These are phyloP conservation scores for Scopulariopsis brevicaulis DNA, from an alignment of 2,329 filamentous ascomycete species.

Conservation along the genomic window DNA sequence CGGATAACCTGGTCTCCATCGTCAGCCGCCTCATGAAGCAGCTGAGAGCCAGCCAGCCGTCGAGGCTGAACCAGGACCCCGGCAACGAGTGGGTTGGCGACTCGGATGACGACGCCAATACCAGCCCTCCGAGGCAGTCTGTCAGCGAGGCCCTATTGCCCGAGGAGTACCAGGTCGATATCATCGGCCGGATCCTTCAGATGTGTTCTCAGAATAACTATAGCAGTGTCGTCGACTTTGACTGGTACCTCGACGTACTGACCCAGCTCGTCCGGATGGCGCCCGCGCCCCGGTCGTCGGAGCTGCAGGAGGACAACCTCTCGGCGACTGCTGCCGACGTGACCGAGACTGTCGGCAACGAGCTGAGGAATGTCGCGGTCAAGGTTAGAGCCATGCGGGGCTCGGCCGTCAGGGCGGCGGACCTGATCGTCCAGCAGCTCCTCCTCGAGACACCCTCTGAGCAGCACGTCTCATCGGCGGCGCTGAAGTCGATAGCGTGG, in stretches of 20 bases:
- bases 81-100: slow-evolving; percentile 2
- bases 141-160: slow-evolving; percentile 37
- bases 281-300: slow-evolving; percentile 31
- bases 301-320: slow-evolving; percentile 16
- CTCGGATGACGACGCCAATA: slow-evolving; percentile 11
- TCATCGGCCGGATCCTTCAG: slow-evolving; percentile 70
- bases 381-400: slow-evolving; percentile 76
- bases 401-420: slow-evolving; percentile 73
- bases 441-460: slow-evolving; percentile 38
- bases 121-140: slow-evolving; percentile 31
- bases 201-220: slow-evolving; percentile 92
- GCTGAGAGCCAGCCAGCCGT: slow-evolving; percentile 48
- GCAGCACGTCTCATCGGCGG: slow-evolving; percentile 48
- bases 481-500: slow-evolving; percentile 71
- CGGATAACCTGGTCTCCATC: slow-evolving; percentile 72
- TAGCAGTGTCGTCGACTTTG: slow-evolving; percentile 75
- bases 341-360: slow-evolving; percentile 65
- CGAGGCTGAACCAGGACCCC: background rate
- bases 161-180: slow-evolving; percentile 74
- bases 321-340: slow-evolving; percentile 29
- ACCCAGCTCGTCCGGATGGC: slow-evolving; percentile 72
- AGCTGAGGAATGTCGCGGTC: slow-evolving; percentile 82
- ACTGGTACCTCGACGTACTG: slow-evolving; percentile 92
- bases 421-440: slow-evolving; percentile 56
- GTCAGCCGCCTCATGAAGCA: slow-evolving; percentile 83